phyloP scores from a whole-genome alignment of 2,329 filamentous ascomycete genomes.

The Graphilbum sp. region DNA sequence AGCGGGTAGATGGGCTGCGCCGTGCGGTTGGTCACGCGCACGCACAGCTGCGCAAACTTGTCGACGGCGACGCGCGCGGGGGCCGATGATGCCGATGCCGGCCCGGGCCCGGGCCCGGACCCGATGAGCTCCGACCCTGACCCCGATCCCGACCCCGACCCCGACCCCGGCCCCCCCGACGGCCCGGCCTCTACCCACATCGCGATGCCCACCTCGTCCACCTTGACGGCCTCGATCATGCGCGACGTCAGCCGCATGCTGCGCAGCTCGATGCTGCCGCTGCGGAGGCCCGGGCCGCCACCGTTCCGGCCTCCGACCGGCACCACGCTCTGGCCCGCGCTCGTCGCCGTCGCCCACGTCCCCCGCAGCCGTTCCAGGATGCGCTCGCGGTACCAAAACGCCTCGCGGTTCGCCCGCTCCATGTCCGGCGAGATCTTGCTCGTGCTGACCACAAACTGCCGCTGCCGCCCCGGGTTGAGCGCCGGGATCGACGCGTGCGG shows the following conservation, averaged over 20 bases:
- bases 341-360: constrained; percentile 45
- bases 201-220: constrained; percentile 61
- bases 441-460: constrained; percentile 83
- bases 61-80: constrained; percentile 26
- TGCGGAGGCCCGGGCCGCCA: background rate
- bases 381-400: constrained; percentile 82
- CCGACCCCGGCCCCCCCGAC: too few relatives aligned
- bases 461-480: constrained; percentile 63
- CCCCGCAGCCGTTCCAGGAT: constrained; percentile 57
- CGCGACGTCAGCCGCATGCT: constrained; percentile 55
- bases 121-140: too few relatives aligned
- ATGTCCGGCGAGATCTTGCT: constrained; percentile 63
- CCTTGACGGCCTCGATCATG: constrained; percentile 70
- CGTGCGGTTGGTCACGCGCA: constrained; percentile 63
- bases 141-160: too few relatives aligned
- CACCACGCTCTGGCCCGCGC: constrained; percentile 34
- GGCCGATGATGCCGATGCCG: constrained; percentile 7
- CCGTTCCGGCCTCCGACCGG: too few relatives aligned
- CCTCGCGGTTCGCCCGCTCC: constrained; percentile 62
- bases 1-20: constrained; percentile 50
- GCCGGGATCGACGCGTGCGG: constrained; percentile 64
- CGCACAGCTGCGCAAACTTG: constrained; percentile 50
- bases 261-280: constrained; percentile 61
- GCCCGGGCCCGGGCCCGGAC: too few relatives aligned
- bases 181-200: constrained; percentile 28